Evolutionary conservation across 2,329 filamentous ascomycete species (phyloP).

Genomic region (Aspergillus phoenicis): DNA sequence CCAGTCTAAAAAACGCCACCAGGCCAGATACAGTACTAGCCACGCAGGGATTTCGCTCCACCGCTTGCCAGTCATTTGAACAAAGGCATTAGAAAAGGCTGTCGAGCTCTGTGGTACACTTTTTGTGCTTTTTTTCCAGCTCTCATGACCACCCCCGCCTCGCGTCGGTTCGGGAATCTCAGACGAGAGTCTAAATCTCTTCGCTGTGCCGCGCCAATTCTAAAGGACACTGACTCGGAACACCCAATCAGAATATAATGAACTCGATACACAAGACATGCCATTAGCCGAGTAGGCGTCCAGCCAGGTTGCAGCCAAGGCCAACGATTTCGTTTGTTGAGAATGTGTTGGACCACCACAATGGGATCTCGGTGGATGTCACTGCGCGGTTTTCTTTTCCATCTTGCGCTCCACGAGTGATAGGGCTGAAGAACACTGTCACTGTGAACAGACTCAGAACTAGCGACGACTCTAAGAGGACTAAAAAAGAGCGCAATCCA

Average conservation of each 20-base stretch:
- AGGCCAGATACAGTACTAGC: too few relatives aligned
- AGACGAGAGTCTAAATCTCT: neutral
- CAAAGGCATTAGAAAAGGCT: neutral
- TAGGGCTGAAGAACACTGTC: constrained; percentile 2
- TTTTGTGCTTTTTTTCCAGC: neutral
- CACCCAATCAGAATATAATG: neutral
- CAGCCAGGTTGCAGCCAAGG: neutral
- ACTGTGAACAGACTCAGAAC: neutral
- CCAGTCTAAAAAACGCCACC: too few relatives aligned
- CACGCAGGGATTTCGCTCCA: too few relatives aligned
- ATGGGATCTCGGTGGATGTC: neutral
- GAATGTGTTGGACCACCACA: neutral
- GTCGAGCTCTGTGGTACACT: neutral
- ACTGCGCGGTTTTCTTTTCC: neutral
- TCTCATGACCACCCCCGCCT: neutral
- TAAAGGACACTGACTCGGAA: neutral
- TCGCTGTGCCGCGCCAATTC: neutral
- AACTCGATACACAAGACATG: neutral
- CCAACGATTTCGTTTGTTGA: neutral
- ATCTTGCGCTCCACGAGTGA: neutral
- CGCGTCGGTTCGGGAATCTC: neutral
- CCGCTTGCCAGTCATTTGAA: neutral
- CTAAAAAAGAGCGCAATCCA: neutral
- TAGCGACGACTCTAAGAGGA: neutral
- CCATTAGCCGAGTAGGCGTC: neutral